Base-by-base conservation (phyloP, 2,329 filamentous ascomycete species). In the Remersonia thermophila region DNA sequence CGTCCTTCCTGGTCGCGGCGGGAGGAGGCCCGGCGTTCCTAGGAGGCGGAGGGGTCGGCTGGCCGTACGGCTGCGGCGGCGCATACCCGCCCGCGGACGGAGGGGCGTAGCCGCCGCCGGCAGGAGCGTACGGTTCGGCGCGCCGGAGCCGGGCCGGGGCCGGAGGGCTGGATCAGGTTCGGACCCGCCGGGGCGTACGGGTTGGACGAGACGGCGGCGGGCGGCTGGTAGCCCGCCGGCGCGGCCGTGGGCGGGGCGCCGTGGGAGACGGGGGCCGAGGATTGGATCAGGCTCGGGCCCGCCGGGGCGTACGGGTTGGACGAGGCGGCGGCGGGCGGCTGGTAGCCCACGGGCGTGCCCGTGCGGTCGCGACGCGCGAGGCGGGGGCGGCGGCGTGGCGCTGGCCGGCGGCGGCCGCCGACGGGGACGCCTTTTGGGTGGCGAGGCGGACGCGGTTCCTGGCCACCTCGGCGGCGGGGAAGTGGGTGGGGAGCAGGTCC, bases 401-500 rank as follows among this genome's bases (percentile, higher is more conserved):
- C 14, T 42, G 37, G 43, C 5, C 20, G 20, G 20, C 9, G 20
- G 20, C 5, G 20, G 64, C 53, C 42, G 57, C 49, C 51, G 65
- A 56, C 10, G 62, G 52, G 9, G 49, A 46, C 15, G 49, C 47
- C 50, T 57, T 84, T 58, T 77, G 77, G 2, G 81, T 93, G 2
- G 91, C 87, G 51, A 89, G 73, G 60, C 77, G 81, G 48, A 98
- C 80, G 36, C 91, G 78, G 58, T 82, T 82, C 46, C 86, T 75
- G 18, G 89, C 84, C 47, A 91, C 73, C 47, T 95, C 85, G 26
- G 89, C 91, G 39, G 83, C 83, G 27, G 84, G 80, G 55, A 93
- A 95, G 45, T 78, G 77, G 28, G 70, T 64, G 12, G 91, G 91
- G 31, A 98, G 69, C 36, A 98, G 74, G 52, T 87, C 76, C 28